Evolutionary conservation across 2,329 filamentous ascomycete genomes (phyloP).

Genomic region (Paraphoma sp.): DNA sequence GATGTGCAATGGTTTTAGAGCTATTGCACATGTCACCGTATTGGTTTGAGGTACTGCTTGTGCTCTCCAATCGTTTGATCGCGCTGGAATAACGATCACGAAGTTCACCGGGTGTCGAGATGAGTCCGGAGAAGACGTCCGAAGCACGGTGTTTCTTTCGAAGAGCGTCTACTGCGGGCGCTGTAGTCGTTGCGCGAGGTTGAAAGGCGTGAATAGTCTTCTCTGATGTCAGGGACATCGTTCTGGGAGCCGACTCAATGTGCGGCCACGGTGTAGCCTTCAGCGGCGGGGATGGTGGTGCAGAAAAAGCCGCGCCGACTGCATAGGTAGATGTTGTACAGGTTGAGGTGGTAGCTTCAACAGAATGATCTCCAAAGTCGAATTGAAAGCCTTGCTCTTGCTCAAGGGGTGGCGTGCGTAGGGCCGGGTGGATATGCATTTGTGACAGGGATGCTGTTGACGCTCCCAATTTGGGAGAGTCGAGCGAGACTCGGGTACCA

Average conservation of each 20-base stretch:
- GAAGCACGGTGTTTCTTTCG: constrained; percentile 1
- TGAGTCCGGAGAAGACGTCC: constrained; percentile 4
- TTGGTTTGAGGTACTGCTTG: neutral
- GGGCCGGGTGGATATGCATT: constrained; percentile 15
- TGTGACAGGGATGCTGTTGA: constrained; percentile 8
- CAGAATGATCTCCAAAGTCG: constrained; percentile 3
- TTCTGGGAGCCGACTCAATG: neutral
- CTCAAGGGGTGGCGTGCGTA: constrained; percentile 5
- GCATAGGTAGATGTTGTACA: constrained; percentile 3
- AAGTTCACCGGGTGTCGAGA: constrained; percentile 8
- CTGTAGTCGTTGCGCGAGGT: constrained; percentile 1
- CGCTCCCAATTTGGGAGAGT: constrained; percentile 10
- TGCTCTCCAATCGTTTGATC: constrained; percentile 12
- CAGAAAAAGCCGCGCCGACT: constrained; percentile 22
- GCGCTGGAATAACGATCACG: constrained; percentile 20
- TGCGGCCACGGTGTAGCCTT: neutral
- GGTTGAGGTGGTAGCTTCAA: neutral
- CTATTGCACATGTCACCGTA: neutral
- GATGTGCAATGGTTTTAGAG: neutral
- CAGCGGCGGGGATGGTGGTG: constrained; percentile 13
- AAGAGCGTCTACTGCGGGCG: neutral
- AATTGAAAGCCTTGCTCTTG: constrained; percentile 13
- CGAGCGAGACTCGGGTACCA: constrained; percentile 7
- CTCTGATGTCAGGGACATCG: constrained; percentile 2
- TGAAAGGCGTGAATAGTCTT: constrained; percentile 3